A percentile compares a stretch with the other conserved stretches of the same genome.
Conservation (phyloP, 108 stramenopile species). For the Discostella stelligeroides region DNA sequence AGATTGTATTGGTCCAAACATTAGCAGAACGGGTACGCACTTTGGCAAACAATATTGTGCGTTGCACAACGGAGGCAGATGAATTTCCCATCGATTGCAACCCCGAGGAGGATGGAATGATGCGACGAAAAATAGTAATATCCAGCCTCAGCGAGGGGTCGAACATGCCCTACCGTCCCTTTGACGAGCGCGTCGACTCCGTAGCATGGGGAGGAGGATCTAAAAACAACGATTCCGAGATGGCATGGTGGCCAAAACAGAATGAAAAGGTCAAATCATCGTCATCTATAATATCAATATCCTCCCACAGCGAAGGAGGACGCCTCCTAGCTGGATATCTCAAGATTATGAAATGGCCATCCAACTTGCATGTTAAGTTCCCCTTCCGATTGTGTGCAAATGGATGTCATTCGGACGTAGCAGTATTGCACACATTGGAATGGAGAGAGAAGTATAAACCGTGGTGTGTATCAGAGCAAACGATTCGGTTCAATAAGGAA, state of each 20-base stretch:
- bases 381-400: conserved; percentile 63
- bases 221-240: conserved; percentile 14
- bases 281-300: not conserved
- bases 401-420: conserved; percentile 63
- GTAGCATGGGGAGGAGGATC: conserved; percentile 44
- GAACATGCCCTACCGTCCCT: conserved; percentile 8
- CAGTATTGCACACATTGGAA: conserved; percentile 66
- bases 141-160: conserved; percentile 7
- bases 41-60: conserved; percentile 1
- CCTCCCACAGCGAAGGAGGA: conserved; percentile 18
- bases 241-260: conserved; percentile 32
- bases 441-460: conserved; percentile 77
- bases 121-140: not conserved
- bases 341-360: conserved; percentile 54
- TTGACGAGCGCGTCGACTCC: conserved; percentile 31
- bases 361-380: conserved; percentile 49
- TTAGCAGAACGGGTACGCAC: conserved; percentile 28
- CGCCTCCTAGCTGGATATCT: conserved; percentile 44
- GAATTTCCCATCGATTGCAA: not conserved
- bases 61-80: not conserved
- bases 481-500: conserved; percentile 55
- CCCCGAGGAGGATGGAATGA: not conserved
- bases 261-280: not conserved
- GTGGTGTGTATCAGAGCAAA: conserved; percentile 58
- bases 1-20: conserved; percentile 23